phyloP scores from a whole-genome alignment of 1,139 yeast genomes.

The Scheffersomyces illinoinensis region DNA sequence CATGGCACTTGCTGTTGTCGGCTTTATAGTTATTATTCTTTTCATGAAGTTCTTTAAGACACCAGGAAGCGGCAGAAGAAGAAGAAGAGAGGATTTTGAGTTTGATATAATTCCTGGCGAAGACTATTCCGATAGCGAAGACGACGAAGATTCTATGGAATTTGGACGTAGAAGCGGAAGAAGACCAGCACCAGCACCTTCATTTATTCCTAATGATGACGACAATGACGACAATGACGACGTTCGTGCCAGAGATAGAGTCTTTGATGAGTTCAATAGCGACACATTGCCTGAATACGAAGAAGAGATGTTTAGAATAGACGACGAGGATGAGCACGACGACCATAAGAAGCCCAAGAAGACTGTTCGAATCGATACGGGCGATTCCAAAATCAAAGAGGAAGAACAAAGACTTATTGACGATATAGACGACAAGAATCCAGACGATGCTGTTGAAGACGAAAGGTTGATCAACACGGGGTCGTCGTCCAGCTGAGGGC shows the following conservation, averaged over 20 bases:
- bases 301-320: conserved; percentile 46
- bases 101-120: conserved; percentile 77
- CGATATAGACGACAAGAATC: neutral
- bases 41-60: conserved; percentile 56
- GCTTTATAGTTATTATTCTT: conserved; percentile 54
- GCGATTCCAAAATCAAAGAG: neutral
- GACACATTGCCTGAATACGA: conserved; percentile 41
- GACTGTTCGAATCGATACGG: neutral
- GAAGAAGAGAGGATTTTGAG: conserved; percentile 75
- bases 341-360: neutral
- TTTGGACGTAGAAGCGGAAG: conserved; percentile 11
- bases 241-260: conserved; percentile 40
- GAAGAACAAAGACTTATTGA: neutral
- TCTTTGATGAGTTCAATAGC: conserved; percentile 43
- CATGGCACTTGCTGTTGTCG: conserved; percentile 57
- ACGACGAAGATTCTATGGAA: conserved; percentile 18
- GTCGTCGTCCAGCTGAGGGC: neutral
- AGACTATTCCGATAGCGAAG: conserved; percentile 43
- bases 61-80: conserved; percentile 50
- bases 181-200: conserved; percentile 10
- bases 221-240: conserved; percentile 18
- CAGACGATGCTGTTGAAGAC: neutral
- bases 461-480: neutral
- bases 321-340: conserved; percentile 37
- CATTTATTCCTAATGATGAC: conserved; percentile 25